These are phyloP conservation scores for Populus nigra DNA, from an alignment of 345 rosid species.

Conservation along the genomic window DNA sequence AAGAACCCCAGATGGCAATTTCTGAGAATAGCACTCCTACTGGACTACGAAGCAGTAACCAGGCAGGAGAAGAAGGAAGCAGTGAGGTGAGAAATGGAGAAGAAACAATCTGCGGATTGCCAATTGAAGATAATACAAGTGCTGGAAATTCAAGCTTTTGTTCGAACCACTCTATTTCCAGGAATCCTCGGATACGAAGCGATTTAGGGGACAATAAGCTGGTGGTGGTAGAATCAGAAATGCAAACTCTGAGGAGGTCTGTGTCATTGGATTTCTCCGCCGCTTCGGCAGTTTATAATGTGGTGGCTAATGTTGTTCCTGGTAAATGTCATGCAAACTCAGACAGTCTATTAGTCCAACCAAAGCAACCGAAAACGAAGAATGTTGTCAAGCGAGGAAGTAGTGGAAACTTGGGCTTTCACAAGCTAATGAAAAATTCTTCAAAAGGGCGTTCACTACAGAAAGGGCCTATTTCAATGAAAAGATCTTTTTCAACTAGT, in stretches of 20 bases:
- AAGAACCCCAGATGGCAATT: constrained; percentile 19
- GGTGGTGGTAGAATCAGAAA: constrained; percentile 9
- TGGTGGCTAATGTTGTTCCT: constrained; percentile 9
- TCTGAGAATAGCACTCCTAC: constrained; percentile 6
- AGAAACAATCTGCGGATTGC: background rate
- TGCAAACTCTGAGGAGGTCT: constrained; percentile 48
- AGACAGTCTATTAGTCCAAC: background rate
- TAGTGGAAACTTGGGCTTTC: constrained; percentile 25
- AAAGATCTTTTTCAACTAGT: constrained; percentile 38
- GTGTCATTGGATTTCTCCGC: constrained; percentile 48
- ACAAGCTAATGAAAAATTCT: constrained; percentile 31
- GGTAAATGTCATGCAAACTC: constrained; percentile 10
- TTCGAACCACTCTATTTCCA: background rate
- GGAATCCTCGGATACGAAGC: constrained; percentile 25
- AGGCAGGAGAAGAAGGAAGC: constrained; percentile 18
- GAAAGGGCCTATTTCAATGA: constrained; percentile 39
- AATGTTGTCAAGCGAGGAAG: constrained; percentile 12
- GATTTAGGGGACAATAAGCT: constrained; percentile 25
- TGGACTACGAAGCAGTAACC: background rate
- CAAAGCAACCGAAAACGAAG: constrained; percentile 23
- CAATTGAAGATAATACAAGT: constrained; percentile 6
- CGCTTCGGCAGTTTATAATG: constrained; percentile 18
- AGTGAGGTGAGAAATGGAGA: constrained; percentile 16
- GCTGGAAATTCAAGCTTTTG: constrained; percentile 12
- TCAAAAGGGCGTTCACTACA: constrained; percentile 39